These are phyloP conservation scores for Tulasnella sp. DNA, from an alignment of 768 basidiomycete species.

Conservation along the genomic window DNA sequence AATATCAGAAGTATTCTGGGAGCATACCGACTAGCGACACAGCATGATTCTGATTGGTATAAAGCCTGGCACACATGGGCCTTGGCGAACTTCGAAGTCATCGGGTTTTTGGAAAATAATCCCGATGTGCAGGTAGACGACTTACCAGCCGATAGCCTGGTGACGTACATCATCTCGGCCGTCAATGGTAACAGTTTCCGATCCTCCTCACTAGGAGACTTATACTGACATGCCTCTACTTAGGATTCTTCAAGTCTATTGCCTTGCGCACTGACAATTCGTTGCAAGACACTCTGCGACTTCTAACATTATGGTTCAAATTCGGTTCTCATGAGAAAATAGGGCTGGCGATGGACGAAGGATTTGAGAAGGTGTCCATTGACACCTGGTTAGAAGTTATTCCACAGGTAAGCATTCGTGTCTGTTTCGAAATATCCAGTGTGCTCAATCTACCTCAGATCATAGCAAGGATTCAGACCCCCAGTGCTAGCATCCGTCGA, in stretches of 20 bases:
- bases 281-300: conserved; percentile 83
- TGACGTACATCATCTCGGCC: conserved; percentile 78
- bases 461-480: conserved; percentile 95
- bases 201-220: no score
- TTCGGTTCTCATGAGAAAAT: conserved; percentile 85
- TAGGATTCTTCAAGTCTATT: conserved; percentile 93
- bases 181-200: no score
- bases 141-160: conserved; percentile 48
- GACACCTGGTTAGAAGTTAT: conserved; percentile 99
- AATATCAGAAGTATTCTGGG: conserved; percentile 72
- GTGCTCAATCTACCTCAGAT: conserved; percentile 41
- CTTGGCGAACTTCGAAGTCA: conserved; percentile 88
- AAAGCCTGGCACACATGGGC: conserved; percentile 99
- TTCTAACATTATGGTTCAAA: conserved; percentile 96
- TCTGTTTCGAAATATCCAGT: not conserved
- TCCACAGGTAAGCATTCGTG: conserved; percentile 63
- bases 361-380: conserved; percentile 80
- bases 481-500: conserved; percentile 68
- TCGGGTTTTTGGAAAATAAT: conserved; percentile 61
- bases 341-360: conserved; percentile 72
- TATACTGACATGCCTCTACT: conserved; percentile 16
- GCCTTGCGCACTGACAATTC: conserved; percentile 79
- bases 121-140: conserved; percentile 43
- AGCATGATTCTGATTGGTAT: conserved; percentile 92
- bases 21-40: conserved; percentile 75